Evolutionary conservation across 345 rosid species (phyloP), one percentile per base, ranked within the genome.

Genomic region (Bruguiera sexangula): DNA sequence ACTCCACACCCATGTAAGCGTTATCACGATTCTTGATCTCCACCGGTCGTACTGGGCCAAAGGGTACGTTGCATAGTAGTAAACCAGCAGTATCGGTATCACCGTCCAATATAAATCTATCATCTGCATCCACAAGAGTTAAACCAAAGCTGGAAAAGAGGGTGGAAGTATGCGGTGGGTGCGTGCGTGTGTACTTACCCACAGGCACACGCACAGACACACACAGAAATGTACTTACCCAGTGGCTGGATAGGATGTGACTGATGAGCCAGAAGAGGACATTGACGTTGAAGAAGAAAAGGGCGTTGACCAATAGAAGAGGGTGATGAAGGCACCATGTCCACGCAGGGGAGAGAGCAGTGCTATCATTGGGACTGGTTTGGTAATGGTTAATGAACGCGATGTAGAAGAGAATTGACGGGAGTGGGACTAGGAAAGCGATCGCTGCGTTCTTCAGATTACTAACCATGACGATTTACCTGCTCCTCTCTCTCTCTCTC

Each of bases 101-200:
- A 92, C 96, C 15, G 96, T 88, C 99, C 99, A 95, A 68, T 89
- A 95, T 81, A 87, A 77, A 82, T 86, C 96, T 54, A 95, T 95
- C 97, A 95, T 91, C 98, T 91, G 81, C 78, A 31, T 10, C 24
- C 60, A 56, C 60, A 24, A 56, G 5, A 43, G 32, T 34, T 51
- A 53, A 50, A 16, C 27, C 46, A 63, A 71, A 36, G 21, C 56
- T 64, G 63, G 5, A 61, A 20, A 52, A 62, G 0, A 18, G 9
- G 0, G 3, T 24, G 43, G 20, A 52, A 21, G 5, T 67, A 34
- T 36, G 3, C 2, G 6, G 24, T 16, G 36, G 30, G 50, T 43
- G 48, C 0, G 22, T 6, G 39, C 6, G 39, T 27, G 29, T 27
- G 29, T 27, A 27, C 2, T 27, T 27, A 1, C 29, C 29, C 27